Base-by-base conservation (phyloP, 768 basidiomycete genomes). In the Mycena olivaceomarginata region DNA sequence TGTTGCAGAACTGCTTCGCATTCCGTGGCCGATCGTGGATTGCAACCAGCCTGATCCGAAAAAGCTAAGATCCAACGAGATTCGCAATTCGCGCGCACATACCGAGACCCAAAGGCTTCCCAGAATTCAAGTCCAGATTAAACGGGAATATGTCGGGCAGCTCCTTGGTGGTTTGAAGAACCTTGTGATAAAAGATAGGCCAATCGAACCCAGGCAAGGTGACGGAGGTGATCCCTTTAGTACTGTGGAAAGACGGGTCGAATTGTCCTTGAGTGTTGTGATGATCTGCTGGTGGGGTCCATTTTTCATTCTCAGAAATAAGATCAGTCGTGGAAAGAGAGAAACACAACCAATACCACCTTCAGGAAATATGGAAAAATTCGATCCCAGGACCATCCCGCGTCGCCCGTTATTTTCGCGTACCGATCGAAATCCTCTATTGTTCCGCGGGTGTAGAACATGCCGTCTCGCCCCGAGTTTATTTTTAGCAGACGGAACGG, bases 221-320 rank as follows among this genome's bases (percentile, higher is more conserved):
- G 64, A 86, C 85, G 0, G 77, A 74, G 37, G 79, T 81, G 7
- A 81, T 78, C 16, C 89, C 89, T 9, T 76, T 60, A 18, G 80
- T 81, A 18, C 87, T 84, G 73, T 89, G 89, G 16, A 87, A 70
- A 0, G 77, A 37, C 1, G 89, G 87, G 73, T 86, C 77, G 72
- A 84, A 87, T 77, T 89, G 82, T 5, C 87, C 86, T 6, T 80
- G 80, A 39, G 82, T 31, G 31, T 31, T 31, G 31, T 31, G 31
- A 31, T 31, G 31, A 31, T 31, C 31, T 31, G 31, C 31, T 87
- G 73, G 87, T 13, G 83, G 76, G 0, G 79, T 77, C 75, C 82
- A 86, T 57, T 80, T 82, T 77, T 90, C 89, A 76, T 84, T 84
- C 88, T 89, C 62, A 4, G 22, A 37, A 57, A 25, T 12, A 53